Base-by-base conservation (phyloP, 1,284 basidiomycete species). In the Naganishia albida region DNA sequence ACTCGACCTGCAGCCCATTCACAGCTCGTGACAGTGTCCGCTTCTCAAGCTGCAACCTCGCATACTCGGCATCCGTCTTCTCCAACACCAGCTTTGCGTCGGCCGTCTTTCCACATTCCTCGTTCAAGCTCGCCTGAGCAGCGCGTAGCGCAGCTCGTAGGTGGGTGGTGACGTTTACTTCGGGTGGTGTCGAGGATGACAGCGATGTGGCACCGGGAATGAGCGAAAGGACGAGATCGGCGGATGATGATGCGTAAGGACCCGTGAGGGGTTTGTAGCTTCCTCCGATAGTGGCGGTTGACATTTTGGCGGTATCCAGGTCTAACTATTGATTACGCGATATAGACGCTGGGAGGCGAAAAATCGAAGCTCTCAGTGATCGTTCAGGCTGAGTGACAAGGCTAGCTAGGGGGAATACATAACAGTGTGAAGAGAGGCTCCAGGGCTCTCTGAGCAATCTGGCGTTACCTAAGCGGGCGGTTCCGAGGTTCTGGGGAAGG, bases 201-300 rank as follows among this genome's bases (percentile, higher is more conserved):
- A 60, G 23, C 16, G 46, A 49, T 13, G 57, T 40, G 18, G 57
- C 49, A 26, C 50, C 57, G 16, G 57, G 57, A 28, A 60, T 48
- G 57, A 60, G 48, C 3, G 57, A 50, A 34, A 60, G 57, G 57
- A 60, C 46, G 30, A 60, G 57, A n/a, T 60, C 57, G 34, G 57
- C 48, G 12, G 57, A 39, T 30, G 57, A 23, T 28, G 57, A 38
- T 26, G 57, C 46, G 57, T 60, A 60, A 4, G 57, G 57, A 2
- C 57, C 57, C 8, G 57, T 60, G 46, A 60, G 46, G n/a, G 57
- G 57, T 40, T 60, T 60, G 16, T 60, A 60, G 46, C 57, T 60
- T 49, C 46, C 57, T 50, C 44, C 57, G n/a, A 39, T 46, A 34
- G 38, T 7, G 16, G 57, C 46, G 23, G 57, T 50, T 25, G 46